A percentile compares a stretch with the other conserved stretches of the same genome.
Conservation (phyloP, 805 yeast genomes). For the Kockiozyma suomiensis region DNA sequence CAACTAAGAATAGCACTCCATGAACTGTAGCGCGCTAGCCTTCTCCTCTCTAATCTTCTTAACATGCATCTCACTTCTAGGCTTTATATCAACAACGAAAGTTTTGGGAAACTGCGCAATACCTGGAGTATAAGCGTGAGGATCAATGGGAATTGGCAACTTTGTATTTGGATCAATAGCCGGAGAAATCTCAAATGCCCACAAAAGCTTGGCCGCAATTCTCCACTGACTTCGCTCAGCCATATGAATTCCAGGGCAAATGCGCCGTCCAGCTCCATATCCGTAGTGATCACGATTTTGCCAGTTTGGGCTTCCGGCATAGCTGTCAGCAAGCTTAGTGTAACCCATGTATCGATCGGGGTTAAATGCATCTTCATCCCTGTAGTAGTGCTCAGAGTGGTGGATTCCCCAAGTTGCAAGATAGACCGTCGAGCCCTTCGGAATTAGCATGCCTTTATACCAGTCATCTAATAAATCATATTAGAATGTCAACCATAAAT, state of each 20-base stretch:
- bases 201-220: background rate
- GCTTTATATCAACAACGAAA: background rate
- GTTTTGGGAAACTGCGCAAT: background rate
- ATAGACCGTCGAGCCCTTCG: background rate
- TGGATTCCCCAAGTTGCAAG: background rate
- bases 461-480: conserved; percentile 8
- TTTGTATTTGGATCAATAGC: background rate
- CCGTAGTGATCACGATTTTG: background rate
- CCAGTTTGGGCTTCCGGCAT: background rate
- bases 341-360: background rate
- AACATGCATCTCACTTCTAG: background rate
- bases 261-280: background rate
- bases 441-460: conserved; percentile 1
- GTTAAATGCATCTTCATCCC: background rate
- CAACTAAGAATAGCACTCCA: too few species aligned
- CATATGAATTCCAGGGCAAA: background rate
- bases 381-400: background rate
- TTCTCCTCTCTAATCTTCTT: background rate
- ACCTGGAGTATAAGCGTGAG: background rate
- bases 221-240: background rate
- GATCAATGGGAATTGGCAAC: background rate
- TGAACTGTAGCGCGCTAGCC: background rate
- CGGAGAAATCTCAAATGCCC: background rate
- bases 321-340: background rate
- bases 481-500: background rate